Base-by-base conservation (phyloP, 2,329 filamentous ascomycete species). In the Aspergillus pseudonomiae region DNA sequence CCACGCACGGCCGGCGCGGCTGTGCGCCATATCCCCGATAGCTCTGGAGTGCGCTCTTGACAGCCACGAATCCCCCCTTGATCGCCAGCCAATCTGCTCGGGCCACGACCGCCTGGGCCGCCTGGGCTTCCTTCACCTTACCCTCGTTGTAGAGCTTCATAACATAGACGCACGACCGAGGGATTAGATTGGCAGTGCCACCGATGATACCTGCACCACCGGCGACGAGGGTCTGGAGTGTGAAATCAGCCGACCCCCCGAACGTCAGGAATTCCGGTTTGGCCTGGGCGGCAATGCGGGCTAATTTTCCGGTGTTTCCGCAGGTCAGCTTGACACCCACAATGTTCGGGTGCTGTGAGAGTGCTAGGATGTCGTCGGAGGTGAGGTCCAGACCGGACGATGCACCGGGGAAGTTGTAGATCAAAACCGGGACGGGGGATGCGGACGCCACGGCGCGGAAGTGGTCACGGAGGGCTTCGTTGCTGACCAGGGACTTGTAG, bases 201-300 rank as follows among this genome's bases (percentile, higher is more conserved):
- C 91, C 92, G 72, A 96, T 95, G 78, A 95, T 93, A 36, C 93
- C 92, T 61, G 88, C 90, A 50, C 92, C 92, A 55, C 92, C 92
- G 55, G 88, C 91, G 65, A 90, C 85, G 5, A 94, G 85, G 1
- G 92, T 94, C 80, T 94, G 93, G 32, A 92, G 84, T 0, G 92
- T 93, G 78, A 96, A 96, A 79, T 96, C 93, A 74, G 91, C 92
- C 77, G 95, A 92, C 68, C 92, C 93, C 53, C 92, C 92, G 74
- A 95, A 93, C 24, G 92, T 92, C 86, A 95, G 91, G 82, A 94
- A 96, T 9, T 79, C 80, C 19, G 71, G 59, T 57, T 77, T 75
- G 28, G 84, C 78, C 28, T 78, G 76, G 2, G 84, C 81, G 0
- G 83, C 81, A 4, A 93, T 82, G 10, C 90, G 82, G 4, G 87